Conservation (phyloP, 805 yeast genomes). For the Scheffersomyces amazonensis region DNA sequence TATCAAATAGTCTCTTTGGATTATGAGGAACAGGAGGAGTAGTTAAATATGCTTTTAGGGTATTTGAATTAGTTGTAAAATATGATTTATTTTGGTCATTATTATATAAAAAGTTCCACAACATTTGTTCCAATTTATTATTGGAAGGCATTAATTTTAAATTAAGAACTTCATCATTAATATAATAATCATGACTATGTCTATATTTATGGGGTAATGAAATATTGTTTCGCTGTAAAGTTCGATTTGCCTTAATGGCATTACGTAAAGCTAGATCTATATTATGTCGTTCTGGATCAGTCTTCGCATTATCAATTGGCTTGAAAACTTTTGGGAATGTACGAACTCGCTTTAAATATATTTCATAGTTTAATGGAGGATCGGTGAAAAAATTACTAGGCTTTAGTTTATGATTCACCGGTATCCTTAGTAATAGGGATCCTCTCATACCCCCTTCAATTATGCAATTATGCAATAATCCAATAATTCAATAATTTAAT, state of each 20-base stretch:
- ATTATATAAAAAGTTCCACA: conserved; percentile 8
- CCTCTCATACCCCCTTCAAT: too few species aligned
- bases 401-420: too few species aligned
- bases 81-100: neutral
- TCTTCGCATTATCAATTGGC: neutral
- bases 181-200: neutral
- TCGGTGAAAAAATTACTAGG: neutral
- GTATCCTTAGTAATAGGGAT: too few species aligned
- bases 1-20: conserved; percentile 5
- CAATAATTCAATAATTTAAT: too few species aligned
- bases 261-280: conserved; percentile 10
- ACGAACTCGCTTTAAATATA: conserved; percentile 15
- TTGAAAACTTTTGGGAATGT: conserved; percentile 4
- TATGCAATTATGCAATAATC: too few species aligned
- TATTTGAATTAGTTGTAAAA: neutral
- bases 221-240: conserved; percentile 12
- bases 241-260: conserved; percentile 20
- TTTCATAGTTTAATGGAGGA: conserved; percentile 25
- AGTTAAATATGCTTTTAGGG: conserved; percentile 15
- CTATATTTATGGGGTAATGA: neutral
- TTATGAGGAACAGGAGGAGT: conserved; percentile 16
- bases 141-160: conserved; percentile 12
- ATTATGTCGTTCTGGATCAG: neutral
- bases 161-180: conserved; percentile 7
- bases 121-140: conserved; percentile 11